Evolutionary conservation across 345 rosid genomes (phyloP), one percentile per base, ranked within the genome.

Genomic region (Ricinus communis): DNA sequence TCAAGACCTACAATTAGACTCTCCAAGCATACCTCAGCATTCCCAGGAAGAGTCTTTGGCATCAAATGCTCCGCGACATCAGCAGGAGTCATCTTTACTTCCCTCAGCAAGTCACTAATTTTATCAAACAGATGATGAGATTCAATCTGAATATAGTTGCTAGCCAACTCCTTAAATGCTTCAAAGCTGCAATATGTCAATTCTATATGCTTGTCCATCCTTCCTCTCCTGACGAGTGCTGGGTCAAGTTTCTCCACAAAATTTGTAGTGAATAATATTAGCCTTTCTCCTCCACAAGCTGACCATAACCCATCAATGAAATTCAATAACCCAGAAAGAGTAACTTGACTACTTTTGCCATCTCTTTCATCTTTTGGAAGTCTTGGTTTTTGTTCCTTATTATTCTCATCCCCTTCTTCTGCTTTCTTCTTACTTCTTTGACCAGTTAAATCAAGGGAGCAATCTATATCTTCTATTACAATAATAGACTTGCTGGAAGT

Each of bases 1-100:
- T 81, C 73, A 62, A 83, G 76, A 68, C 73, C 84, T 33, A 36
- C 65, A 65, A 81, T 56, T 12, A 83, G 67, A 68, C 77, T 80
- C 22, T 76, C 61, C 27, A 81, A 66, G 70, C 84, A 81, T 24
- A 74, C 60, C 19, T 68, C 67, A n/a, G 60, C 64, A 40, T 78
- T 80, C 65, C 51, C 64, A 14, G 70, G 73, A 51, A 43, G 57
- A 13, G 19, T 74, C 65, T 83, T 83, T 13, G 81, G 81, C 75
- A 83, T 81, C 79, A 83, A 71, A 40, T 76, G 69, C 79, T 83
- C 82, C 5, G 84, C 82, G 0, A 83, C 81, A 65, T 83, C 82
- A 50, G 84, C 86, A 27, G 68, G 68, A 25, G 68, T 64, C 68
- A 64, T 64, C 33, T 46, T 46, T 8, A 5, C 40, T 14, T 64